Base-by-base conservation (phyloP, 1,284 basidiomycete genomes). In the Leccinum holopus region DNA sequence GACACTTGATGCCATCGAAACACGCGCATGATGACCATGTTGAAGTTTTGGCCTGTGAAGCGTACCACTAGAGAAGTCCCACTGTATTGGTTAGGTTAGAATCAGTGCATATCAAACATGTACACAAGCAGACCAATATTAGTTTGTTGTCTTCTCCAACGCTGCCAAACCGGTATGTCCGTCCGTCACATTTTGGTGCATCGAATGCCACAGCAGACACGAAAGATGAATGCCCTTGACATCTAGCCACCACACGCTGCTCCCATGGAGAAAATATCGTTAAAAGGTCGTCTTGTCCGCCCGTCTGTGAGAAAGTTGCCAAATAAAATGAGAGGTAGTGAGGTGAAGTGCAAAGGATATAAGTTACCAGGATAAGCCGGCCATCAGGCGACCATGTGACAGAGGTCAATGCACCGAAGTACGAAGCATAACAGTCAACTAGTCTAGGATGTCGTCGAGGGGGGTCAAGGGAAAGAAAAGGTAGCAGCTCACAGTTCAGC, bases 221-320 rank as follows among this genome's bases (percentile, higher is more conserved):
- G 72, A 97, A 98, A 1, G 94, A 96, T 0, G 94, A 91, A 73
- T 99, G 97, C 0, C 97, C 97, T 76, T 98, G 95, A 78, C 96
- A 98, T 57, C 96, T 84, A 3, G 97, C 97, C n/a, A 99, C 87
- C 12, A 98, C 87, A 9, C 94, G 86, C 70, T 92, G 90, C 72
- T 97, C 95, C 82, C 90, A 91, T 1, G 94, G 92, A 0, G 95
- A 94, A 73, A 94, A 93, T 64, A 97, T 91, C 1, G 95, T 97
- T 56, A 98, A 81, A 11, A 99, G 82, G 72, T 99, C 97, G 73
- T 99, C 97, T 80, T 98, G 88, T 0, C 91, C 91, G n/a, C 91
- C 91, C 0, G 88, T 87, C 87, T 88, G 65, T 10, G 16, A 52
- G 55, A 39, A 3, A 57, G n/a, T 54, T 30, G 21, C 49, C 28